Evolutionary conservation across 176 grass and related monocot genomes (phyloP), one percentile per base, ranked within the genome.

Genomic region (Tillandsia fasciculata): DNA sequence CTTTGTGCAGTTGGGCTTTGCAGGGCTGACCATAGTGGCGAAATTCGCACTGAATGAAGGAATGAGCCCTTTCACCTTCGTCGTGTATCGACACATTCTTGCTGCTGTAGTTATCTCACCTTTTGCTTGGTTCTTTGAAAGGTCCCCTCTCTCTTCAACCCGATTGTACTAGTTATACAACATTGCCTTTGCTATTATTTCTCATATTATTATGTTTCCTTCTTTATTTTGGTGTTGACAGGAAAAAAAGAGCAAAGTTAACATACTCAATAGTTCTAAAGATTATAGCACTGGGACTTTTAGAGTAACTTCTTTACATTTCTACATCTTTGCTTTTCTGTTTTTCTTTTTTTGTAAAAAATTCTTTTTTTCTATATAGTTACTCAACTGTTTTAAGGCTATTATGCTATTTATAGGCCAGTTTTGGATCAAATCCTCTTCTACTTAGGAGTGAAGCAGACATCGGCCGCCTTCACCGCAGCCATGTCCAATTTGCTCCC

Each of bases 341-440:
- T 42, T 42, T n/a, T 56, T 11, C 9, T 56, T 11, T 13, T 56
- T 13, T 15, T 12, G n/a, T n/a, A n/a, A n/a, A n/a, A n/a, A 12
- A 12, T 15, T 54, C 12, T 15, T 54, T n/a, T 58, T n/a, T 58
- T 58, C 9, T 9, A 3, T 14, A 58, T 58, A 20, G 54, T 58
- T 58, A 15, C 18, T 58, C 18, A 15, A 58, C 9, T 58, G 12
- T 58, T 13, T 13, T 17, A 58, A 58, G 12, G 54, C 54, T 71
- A 61, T 79, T 65, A 1, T 9, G 12, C 52, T 79, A 23, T 72
- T 2, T 29, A 13, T 65, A 79, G 76, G 67, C 76, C 76, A 23
- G 76, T 79, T 29, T 29, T 79, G 76, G 76, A 72, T 59, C 67
- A 79, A 27, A 79, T 72, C 67, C 58, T 79, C 52, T 72, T 64